A percentile compares a stretch with the other conserved stretches of the same genome.
phyloP scores from a whole-genome alignment of 345 rosid species.

The Arabis hirsuta region DNA sequence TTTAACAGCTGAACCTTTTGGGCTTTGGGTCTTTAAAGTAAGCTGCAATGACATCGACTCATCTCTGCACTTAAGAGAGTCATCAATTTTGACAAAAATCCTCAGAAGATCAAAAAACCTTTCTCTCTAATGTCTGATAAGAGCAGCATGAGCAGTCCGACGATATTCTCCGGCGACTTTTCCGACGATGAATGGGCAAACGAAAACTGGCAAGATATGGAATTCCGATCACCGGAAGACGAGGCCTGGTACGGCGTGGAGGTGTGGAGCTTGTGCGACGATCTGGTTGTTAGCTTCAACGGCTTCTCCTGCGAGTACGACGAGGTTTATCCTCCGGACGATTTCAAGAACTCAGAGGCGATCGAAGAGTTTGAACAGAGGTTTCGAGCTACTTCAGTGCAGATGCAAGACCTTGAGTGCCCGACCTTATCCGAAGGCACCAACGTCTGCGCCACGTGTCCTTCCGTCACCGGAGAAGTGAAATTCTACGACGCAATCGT shows the following conservation, averaged over 20 bases:
- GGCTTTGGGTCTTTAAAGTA: no score
- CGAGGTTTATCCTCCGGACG: conserved; percentile 29
- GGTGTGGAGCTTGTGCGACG: conserved; percentile 21
- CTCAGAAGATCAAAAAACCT: not conserved
- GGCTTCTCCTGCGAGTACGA: conserved; percentile 30
- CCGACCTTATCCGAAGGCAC: conserved; percentile 9
- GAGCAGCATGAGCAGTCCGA: not conserved
- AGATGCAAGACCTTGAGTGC: conserved; percentile 39
- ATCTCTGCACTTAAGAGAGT: not conserved
- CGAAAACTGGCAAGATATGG: conserved; percentile 30
- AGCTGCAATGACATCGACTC: no score
- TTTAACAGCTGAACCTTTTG: no score
- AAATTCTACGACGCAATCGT: conserved; percentile 39
- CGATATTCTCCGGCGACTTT: not conserved
- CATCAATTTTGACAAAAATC: not conserved
- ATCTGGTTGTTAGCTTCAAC: conserved; percentile 32
- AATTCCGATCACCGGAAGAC: conserved; percentile 41
- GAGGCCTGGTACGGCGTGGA: conserved; percentile 42
- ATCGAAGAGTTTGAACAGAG: conserved; percentile 35
- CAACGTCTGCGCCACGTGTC: conserved; percentile 37
- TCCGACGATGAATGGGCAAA: conserved; percentile 9
- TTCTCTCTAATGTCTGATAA: conserved; percentile 12
- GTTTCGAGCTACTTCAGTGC: conserved; percentile 24
- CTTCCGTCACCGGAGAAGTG: conserved; percentile 34
- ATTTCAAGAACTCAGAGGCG: conserved; percentile 32